Conservation (phyloP, 148 eudicot genomes). For the Camellia lanceoleosa region DNA sequence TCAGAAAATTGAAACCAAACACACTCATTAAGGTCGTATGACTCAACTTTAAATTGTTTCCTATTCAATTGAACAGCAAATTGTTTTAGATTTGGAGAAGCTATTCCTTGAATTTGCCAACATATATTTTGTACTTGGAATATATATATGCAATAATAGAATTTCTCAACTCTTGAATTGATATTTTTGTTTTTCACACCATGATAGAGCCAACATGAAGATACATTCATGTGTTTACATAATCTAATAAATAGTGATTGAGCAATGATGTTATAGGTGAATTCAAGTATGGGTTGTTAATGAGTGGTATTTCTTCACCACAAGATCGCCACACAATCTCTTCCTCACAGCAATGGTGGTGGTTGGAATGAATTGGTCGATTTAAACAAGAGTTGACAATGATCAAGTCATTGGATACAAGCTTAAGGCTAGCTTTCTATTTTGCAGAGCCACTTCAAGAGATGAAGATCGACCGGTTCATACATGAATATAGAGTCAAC, state of each 20-base stretch:
- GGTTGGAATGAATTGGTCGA: background rate
- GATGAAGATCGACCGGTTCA: background rate
- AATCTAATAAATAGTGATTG: background rate
- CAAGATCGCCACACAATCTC: background rate
- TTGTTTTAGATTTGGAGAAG: no score
- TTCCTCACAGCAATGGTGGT: background rate
- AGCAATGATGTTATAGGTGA: background rate
- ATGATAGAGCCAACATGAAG: no score
- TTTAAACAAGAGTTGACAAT: background rate
- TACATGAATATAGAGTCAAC: background rate
- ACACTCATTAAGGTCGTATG: no score
- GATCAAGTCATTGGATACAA: background rate
- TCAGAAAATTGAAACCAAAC: no score
- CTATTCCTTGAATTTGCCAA: no score
- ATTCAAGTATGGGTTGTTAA: background rate
- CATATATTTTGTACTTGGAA: no score
- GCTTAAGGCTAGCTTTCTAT: background rate
- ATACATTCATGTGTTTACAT: no score
- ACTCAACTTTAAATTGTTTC: no score
- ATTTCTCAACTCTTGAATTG: background rate
- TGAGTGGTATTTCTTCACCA: background rate
- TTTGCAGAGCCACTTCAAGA: background rate
- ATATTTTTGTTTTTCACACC: no score
- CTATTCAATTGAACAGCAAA: no score
- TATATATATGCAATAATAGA: background rate